These are phyloP conservation scores for Heritiera littoralis DNA, from an alignment of 345 rosid species.

Conservation along the genomic window DNA sequence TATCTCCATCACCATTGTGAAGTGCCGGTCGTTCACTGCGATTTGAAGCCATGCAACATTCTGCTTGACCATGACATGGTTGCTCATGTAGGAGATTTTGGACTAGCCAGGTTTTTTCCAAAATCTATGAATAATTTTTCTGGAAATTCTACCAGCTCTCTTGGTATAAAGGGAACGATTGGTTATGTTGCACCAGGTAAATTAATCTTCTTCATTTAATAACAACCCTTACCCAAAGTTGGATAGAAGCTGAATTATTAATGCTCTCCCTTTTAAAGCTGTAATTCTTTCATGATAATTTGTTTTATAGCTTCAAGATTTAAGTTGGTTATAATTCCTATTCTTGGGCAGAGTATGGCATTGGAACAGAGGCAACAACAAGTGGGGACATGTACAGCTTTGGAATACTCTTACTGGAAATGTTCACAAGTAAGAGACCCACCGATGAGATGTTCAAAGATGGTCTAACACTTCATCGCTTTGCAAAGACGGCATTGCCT, in stretches of 20 bases:
- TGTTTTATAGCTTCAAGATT: too few species aligned
- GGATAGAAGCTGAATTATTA: not conserved
- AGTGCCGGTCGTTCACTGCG: slow-evolving; percentile 32
- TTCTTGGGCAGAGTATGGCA: too few species aligned
- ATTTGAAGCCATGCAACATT: slow-evolving; percentile 57
- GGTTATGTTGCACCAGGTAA: slow-evolving; percentile 46
- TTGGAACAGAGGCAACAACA: too few species aligned
- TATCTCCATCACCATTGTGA: slow-evolving; percentile 34
- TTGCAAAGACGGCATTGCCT: too few species aligned
- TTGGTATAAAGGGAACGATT: slow-evolving; percentile 39
- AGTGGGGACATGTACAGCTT: too few species aligned
- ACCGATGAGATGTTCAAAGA: too few species aligned
- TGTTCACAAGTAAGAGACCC: too few species aligned
- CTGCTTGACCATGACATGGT: slow-evolving; percentile 35
- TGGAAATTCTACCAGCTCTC: slow-evolving; percentile 28
- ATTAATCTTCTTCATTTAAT: not conserved
- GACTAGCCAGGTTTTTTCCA: slow-evolving; percentile 30
- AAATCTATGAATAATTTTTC: not conserved
- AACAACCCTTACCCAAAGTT: not conserved
- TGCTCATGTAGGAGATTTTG: slow-evolving; percentile 35
- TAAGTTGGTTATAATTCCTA: not conserved
- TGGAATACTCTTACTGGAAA: too few species aligned
- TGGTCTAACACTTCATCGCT: too few species aligned
- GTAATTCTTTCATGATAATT: not conserved
- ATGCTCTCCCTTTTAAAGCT: not conserved